Evolutionary conservation across 495 filamentous ascomycete genomes (phyloP).

Genomic region (Penicillium silybi): DNA sequence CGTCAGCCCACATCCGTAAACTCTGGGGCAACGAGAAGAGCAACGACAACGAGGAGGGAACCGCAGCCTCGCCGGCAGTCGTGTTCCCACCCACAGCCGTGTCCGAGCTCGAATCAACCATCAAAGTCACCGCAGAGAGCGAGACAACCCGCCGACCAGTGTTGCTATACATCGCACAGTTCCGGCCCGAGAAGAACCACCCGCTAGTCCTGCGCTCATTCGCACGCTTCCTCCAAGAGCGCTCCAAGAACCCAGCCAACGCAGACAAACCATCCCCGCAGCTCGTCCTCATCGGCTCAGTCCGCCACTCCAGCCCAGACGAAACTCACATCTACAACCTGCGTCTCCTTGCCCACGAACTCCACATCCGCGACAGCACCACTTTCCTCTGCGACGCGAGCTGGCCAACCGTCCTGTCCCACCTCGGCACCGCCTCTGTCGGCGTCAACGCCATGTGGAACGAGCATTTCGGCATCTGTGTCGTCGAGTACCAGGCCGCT

Average conservation of each 20-base stretch:
- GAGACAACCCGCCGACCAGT: constrained; percentile 63
- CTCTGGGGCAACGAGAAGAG: constrained; percentile 62
- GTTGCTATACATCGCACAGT: constrained; percentile 92
- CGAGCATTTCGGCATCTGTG: constrained; percentile 97
- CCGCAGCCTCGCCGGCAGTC: constrained; percentile 44
- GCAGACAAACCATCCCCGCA: constrained; percentile 32
- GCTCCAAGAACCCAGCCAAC: constrained; percentile 44
- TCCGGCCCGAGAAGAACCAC: constrained; percentile 96
- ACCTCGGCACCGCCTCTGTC: constrained; percentile 67
- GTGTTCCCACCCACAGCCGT: constrained; percentile 94
- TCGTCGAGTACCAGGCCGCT: constrained; percentile 96
- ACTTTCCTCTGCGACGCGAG: constrained; percentile 84
- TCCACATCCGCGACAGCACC: constrained; percentile 75
- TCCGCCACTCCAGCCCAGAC: constrained; percentile 73
- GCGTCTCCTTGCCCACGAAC: constrained; percentile 80
- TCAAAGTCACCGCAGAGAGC: constrained; percentile 62
- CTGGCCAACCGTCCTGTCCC: constrained; percentile 79
- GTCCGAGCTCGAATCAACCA: constrained; percentile 65
- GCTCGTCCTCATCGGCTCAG: constrained; percentile 81
- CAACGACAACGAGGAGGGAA: constrained; percentile 25
- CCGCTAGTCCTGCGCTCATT: constrained; percentile 78
- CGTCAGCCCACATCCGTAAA: constrained; percentile 71
- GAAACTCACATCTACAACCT: constrained; percentile 88
- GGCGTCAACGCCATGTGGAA: constrained; percentile 99
- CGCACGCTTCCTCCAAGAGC: constrained; percentile 57